These are phyloP conservation scores for Apiotrichum sp. DNA, from an alignment of 1,284 basidiomycete species.

Conservation along the genomic window DNA sequence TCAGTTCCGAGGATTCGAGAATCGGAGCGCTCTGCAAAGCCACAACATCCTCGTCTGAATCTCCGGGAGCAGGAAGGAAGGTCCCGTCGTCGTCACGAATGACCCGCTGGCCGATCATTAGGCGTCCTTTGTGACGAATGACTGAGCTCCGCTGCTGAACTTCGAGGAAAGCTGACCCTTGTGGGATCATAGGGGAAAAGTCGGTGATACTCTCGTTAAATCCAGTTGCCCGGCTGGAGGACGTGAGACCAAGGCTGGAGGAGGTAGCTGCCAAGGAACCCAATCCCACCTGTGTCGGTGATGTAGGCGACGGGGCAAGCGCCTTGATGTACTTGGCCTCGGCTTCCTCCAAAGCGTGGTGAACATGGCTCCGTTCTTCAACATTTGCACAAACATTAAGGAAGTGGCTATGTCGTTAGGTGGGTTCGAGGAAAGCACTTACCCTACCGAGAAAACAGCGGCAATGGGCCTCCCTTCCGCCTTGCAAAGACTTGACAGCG, in stretches of 20 bases:
- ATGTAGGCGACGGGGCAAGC: constrained; percentile 46
- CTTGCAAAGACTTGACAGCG: not conserved
- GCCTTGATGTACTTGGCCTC: constrained; percentile 70
- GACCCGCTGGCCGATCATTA: constrained; percentile 62
- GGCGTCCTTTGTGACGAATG: constrained; percentile 54
- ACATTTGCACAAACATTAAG: constrained; percentile 60
- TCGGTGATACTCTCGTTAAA: not conserved
- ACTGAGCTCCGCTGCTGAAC: constrained; percentile 9
- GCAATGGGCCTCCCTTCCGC: constrained; percentile 55
- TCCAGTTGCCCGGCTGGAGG: not conserved
- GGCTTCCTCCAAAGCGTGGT: constrained; percentile 68
- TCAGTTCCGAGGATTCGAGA: too few species aligned
- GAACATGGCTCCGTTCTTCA: constrained; percentile 62
- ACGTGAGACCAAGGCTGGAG: not conserved
- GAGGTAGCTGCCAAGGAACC: not conserved
- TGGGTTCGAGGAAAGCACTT: constrained; percentile 24
- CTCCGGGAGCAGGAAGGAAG: constrained; percentile 29
- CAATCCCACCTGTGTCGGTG: not conserved
- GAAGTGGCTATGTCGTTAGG: constrained; percentile 54
- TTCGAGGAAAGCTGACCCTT: constrained; percentile 9
- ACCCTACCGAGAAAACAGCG: constrained; percentile 68
- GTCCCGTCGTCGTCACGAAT: constrained; percentile 55
- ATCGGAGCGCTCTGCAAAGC: too few species aligned
- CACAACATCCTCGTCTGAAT: too few species aligned
- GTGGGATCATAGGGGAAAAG: not conserved